Evolutionary conservation across 2,329 filamentous ascomycete genomes (phyloP).

Genomic region (Dichotomopilus funicola): DNA sequence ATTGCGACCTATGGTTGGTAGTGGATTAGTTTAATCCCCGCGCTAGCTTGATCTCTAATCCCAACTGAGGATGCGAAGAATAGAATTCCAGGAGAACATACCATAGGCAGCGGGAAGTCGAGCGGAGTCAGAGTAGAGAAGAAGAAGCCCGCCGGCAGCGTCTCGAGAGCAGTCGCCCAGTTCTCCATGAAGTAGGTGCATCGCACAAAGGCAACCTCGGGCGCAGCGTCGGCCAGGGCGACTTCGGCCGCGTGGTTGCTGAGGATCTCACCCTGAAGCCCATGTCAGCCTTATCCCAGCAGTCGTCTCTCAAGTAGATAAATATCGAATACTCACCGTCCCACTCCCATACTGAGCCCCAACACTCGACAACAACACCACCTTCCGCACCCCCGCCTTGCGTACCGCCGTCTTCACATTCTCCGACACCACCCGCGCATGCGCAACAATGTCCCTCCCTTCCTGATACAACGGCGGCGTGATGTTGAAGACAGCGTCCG

Average conservation of each 20-base stretch:
- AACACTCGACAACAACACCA: conserved; percentile 29
- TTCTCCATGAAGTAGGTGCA: conserved; percentile 36
- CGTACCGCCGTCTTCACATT: conserved; percentile 28
- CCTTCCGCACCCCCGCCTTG: conserved; percentile 25
- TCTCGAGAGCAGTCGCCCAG: conserved; percentile 28
- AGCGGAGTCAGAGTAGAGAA: conserved; percentile 31
- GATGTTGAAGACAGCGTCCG: conserved; percentile 28
- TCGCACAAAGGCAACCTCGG: conserved; percentile 29
- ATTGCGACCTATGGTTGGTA: conserved; percentile 21
- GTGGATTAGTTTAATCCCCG: not conserved
- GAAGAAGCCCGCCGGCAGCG: conserved; percentile 29
- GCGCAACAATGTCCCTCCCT: conserved; percentile 18
- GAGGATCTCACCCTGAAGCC: conserved; percentile 31
- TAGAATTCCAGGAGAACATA: not conserved
- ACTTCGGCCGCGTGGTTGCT: conserved; percentile 31
- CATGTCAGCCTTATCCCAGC: not conserved
- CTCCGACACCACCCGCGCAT: conserved; percentile 9
- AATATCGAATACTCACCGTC: conserved; percentile 22
- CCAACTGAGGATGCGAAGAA: not conserved
- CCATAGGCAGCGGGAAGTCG: conserved; percentile 30
- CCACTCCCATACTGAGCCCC: conserved; percentile 31
- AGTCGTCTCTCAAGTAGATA: not conserved
- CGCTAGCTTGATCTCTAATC: not conserved
- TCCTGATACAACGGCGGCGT: conserved; percentile 27
- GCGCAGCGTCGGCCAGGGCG: conserved; percentile 11